Percentiles rank a stretch among this genome's conserved stretches.
Conservation (phyloP, 2,329 filamentous ascomycete genomes). For the Endocalyx cinctus region DNA sequence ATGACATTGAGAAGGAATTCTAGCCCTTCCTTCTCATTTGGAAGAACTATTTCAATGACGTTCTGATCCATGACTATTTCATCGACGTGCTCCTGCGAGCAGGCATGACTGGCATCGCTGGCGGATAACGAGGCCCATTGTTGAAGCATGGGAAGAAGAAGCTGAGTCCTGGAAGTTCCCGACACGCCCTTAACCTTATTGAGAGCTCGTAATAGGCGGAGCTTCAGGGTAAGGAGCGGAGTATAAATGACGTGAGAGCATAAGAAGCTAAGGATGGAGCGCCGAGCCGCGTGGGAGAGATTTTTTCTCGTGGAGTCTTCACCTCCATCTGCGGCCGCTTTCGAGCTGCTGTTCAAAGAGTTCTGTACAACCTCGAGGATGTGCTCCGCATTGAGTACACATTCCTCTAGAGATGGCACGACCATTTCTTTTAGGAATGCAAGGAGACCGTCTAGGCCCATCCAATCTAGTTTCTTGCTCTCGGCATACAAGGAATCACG, state of each 20-base stretch:
- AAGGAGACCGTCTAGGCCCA: conserved; percentile 52
- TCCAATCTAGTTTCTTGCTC: conserved; percentile 47
- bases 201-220: conserved; percentile 65
- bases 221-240: conserved; percentile 65
- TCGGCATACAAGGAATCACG: conserved; percentile 61
- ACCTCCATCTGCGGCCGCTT: conserved; percentile 17
- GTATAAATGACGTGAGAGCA: conserved; percentile 67
- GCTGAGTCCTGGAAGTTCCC: conserved; percentile 63
- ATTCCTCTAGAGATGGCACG: conserved; percentile 79
- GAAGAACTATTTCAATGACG: conserved; percentile 48
- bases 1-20: conserved; percentile 47
- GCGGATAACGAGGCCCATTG: conserved; percentile 59
- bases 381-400: conserved; percentile 71
- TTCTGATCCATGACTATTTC: conserved; percentile 35
- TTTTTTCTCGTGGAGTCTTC: conserved; percentile 48
- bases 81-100: conserved; percentile 39
- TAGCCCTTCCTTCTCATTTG: conserved; percentile 49
- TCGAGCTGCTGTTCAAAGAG: conserved; percentile 48
- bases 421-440: conserved; percentile 63
- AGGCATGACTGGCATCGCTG: conserved; percentile 46
- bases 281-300: conserved; percentile 56
- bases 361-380: conserved; percentile 60
- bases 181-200: conserved; percentile 69
- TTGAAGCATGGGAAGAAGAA: conserved; percentile 70
- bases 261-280: conserved; percentile 66